Base-by-base conservation (phyloP, 176 grass and related monocot genomes). In the Otatea glauca region DNA sequence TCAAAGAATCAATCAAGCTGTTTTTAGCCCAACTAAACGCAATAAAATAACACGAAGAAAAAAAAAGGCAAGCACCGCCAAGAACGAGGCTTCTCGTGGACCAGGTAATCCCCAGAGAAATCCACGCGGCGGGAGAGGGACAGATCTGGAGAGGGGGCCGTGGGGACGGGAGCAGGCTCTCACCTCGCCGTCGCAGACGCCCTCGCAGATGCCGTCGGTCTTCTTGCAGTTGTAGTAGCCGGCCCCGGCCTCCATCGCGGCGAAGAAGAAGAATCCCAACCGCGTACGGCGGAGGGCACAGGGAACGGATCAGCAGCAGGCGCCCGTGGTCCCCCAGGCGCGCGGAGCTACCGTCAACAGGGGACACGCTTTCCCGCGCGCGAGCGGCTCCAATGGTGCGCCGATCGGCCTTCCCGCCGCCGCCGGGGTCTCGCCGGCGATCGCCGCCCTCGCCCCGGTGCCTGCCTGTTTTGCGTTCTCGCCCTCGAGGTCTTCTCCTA, bases 221-320 rank as follows among this genome's bases (percentile, higher is more conserved):
- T 97, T 97, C 83, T 97, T 97, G 53, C 89, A 91, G 90, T 89
- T 97, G 88, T 89, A 94, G 77, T 94, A 86, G 47, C 82, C 94
- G 27, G 42, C 62, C 27, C 27, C 55, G 51, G 87, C 44, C 77
- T 97, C 94, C 88, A 83, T 73, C 37, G 37, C 72, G 51, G 29
- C 27, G 34, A 20, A 0, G 43, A 10, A 0, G 79, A 4, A 1
- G 55, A 4, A 34, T 3, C 39, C 68, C 2, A 35, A 25, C 20
- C 62, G 9, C 20, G 27, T 34, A 32, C 62, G 78, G 21, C 29
- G 9, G 6, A 27, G 1, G 76, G 62, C 27, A 15, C 62, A 16
- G 27, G 27, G 62, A 48, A 24, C 29, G 77, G 21, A 39, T 53
- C 7, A 12, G 49, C 50, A 8, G 42, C 39, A 47, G 68, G n/a